Evolutionary conservation across 768 basidiomycete species (phyloP), one percentile per base, ranked within the genome.

Genomic region (Agaricus blazei): DNA sequence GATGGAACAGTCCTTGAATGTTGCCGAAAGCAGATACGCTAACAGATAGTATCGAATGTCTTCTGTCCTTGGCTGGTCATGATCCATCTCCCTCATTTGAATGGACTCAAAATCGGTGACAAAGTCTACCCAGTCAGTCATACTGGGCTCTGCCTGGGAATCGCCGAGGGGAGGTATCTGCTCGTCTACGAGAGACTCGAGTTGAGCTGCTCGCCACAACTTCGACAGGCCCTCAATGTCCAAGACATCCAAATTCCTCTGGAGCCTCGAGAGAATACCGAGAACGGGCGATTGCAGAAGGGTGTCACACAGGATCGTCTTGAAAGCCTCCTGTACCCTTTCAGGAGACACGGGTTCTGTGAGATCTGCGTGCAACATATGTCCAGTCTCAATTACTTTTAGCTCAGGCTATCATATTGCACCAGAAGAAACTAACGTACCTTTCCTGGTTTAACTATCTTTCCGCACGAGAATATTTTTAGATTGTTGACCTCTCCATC

Each of bases 1-100:
- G 46, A 73, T 63, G 24, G 95, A 97, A 71, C 96, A 99, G 68
- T 99, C 96, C 68, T 99, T 99, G 79, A 99, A 93, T 5, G 90
- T 90, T 26, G 92, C 92, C 4, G 93, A 93, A 50, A 98, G 84
- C 23, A 93, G 72, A 67, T 91, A 91, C 7, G 90, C 86, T 46
- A 90, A 70, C 41, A 85, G 65, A 60, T 87, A 81, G 61, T 88
- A 80, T 40, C 81, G 79, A 48, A 90, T 68, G 57, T 83, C 65
- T 24, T 71, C 66, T 24, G 73, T 67, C 37, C 63, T 63, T 27
- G 75, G 77, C 23, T 68, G 64, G 27, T 63, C 61, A 57, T 80
- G 72, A 63, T 75, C 68, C 52, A 70, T 57, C 7, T 65, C 51
- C 19, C 53, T 57, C 38, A 58, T 61, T 62, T 63, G 67, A 43